These are phyloP conservation scores for Leptographium galeiforme DNA, from an alignment of 2,329 filamentous ascomycete species.

Conservation along the genomic window DNA sequence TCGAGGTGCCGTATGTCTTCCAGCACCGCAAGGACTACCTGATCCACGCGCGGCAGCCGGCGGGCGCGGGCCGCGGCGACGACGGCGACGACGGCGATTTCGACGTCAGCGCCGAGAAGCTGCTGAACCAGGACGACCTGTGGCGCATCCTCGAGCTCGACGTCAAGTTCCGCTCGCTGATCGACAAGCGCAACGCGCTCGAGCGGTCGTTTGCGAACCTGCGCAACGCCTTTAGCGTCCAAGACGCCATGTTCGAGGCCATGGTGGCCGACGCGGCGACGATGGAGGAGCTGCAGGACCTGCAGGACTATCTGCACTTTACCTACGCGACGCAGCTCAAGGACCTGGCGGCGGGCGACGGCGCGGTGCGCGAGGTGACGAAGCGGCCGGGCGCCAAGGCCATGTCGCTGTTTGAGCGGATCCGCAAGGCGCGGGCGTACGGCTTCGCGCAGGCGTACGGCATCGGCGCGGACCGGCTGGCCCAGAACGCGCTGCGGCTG, in stretches of 20 bases:
- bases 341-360: constrained; percentile 51
- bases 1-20: constrained; percentile 95
- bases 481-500: constrained; percentile 69
- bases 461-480: constrained; percentile 77
- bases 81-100: constrained; percentile 61
- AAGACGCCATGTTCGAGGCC: constrained; percentile 66
- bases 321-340: constrained; percentile 76
- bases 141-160: constrained; percentile 94
- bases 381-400: constrained; percentile 77
- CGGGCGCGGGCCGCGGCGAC: constrained; percentile 50
- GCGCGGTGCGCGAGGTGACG: constrained; percentile 48
- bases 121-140: constrained; percentile 82
- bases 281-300: constrained; percentile 90
- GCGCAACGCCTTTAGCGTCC: constrained; percentile 43
- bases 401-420: constrained; percentile 63
- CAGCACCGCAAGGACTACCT: constrained; percentile 97
- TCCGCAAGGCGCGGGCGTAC: constrained; percentile 68
- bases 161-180: constrained; percentile 82
- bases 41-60: constrained; percentile 68
- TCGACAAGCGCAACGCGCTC: constrained; percentile 82
- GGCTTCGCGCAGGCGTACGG: constrained; percentile 79
- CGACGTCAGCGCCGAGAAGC: constrained; percentile 67
- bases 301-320: constrained; percentile 95
- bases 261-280: constrained; percentile 69
- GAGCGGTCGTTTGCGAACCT: constrained; percentile 67